Conservation (phyloP, 2,329 filamentous ascomycete species). For the Coleophoma crateriformis region DNA sequence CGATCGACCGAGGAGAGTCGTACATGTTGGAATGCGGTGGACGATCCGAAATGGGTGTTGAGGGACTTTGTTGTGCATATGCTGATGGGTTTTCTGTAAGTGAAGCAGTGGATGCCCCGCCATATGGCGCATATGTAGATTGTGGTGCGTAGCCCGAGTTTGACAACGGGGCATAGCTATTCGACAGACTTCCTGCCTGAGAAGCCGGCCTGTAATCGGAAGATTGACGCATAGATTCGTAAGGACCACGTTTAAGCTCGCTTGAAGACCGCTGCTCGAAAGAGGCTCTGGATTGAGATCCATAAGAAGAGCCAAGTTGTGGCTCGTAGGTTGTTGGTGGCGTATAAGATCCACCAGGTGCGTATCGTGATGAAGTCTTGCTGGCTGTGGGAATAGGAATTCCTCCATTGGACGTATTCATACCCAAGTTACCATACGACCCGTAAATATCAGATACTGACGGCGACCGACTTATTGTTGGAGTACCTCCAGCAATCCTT, state of each 20-base stretch:
- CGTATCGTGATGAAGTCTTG: conserved; percentile 23
- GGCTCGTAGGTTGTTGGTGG: conserved; percentile 15
- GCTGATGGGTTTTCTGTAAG: conserved; percentile 5
- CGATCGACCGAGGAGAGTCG: conserved; percentile 15
- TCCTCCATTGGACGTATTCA: conserved; percentile 23
- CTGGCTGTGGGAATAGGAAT: conserved; percentile 8
- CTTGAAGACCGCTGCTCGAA: conserved; percentile 40
- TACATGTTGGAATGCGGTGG: conserved; percentile 10
- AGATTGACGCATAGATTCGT: conserved; percentile 35
- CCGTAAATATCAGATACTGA: conserved; percentile 68
- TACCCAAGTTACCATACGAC: conserved; percentile 23
- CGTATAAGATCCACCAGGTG: conserved; percentile 19
- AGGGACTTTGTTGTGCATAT: conserved; percentile 8
- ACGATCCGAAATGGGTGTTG: conserved; percentile 12
- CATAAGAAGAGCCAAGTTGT: conserved; percentile 15
- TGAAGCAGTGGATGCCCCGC: neutral
- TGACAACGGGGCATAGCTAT: conserved; percentile 16
- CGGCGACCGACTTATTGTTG: conserved; percentile 67
- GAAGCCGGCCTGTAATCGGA: conserved; percentile 29
- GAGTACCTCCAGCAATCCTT: conserved; percentile 70
- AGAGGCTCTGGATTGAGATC: conserved; percentile 30
- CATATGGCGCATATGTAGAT: conserved; percentile 8
- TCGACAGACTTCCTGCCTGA: conserved; percentile 24
- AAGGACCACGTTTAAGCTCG: conserved; percentile 33
- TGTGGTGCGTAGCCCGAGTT: conserved; percentile 11